These are phyloP conservation scores for Salix suchowensis DNA, from an alignment of 345 rosid species.

Conservation along the genomic window DNA sequence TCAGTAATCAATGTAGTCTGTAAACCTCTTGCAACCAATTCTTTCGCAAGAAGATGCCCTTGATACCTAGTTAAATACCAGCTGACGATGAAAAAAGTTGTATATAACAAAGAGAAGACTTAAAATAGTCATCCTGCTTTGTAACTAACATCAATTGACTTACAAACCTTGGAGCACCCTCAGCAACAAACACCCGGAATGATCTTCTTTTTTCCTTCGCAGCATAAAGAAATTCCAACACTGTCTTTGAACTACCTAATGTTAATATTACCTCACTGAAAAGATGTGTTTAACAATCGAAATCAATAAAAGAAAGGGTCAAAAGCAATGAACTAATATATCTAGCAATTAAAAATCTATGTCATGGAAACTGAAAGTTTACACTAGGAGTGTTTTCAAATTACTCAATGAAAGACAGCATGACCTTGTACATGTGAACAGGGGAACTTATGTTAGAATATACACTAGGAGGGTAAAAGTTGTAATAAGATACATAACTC, in stretches of 20 bases:
- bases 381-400: background rate
- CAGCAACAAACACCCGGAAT: constrained; percentile 90
- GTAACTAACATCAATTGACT: constrained; percentile 4
- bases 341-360: background rate
- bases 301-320: constrained; percentile 14
- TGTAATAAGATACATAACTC: too few species aligned
- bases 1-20: constrained; percentile 92
- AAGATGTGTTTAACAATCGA: background rate
- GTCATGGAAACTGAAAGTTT: background rate
- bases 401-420: background rate
- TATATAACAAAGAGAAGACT: background rate
- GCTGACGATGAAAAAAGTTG: background rate
- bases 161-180: constrained; percentile 96
- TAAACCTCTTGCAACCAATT: constrained; percentile 84
- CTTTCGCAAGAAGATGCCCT: constrained; percentile 91
- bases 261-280: constrained; percentile 96
- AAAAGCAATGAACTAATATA: background rate
- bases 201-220: constrained; percentile 97
- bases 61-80: constrained; percentile 57
- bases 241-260: constrained; percentile 94
- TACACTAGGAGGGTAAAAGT: too few species aligned
- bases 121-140: constrained; percentile 7
- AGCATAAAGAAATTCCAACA: constrained; percentile 87
- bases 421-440: background rate
- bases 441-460: too few species aligned